These are phyloP conservation scores for Hypoxylon perforatum DNA, from an alignment of 495 filamentous ascomycete species.

Conservation along the genomic window DNA sequence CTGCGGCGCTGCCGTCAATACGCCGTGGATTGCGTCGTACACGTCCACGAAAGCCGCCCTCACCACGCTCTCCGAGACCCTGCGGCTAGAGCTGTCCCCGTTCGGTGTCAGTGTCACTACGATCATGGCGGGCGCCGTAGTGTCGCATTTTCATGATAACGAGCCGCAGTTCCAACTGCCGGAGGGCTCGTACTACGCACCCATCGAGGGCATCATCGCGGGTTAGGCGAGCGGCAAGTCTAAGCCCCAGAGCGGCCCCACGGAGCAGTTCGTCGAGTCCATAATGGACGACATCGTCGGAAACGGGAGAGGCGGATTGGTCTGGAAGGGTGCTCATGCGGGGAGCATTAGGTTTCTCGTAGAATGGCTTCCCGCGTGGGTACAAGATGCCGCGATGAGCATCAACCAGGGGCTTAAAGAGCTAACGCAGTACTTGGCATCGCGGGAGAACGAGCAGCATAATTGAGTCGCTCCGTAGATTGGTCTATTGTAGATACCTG, in stretches of 20 bases:
- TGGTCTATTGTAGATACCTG: too few species aligned
- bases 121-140: not conserved
- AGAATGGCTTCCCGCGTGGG: too few species aligned
- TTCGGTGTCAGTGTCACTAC: conserved; percentile 48
- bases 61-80: conserved; percentile 44
- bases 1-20: not conserved
- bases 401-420: not conserved
- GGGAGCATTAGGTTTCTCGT: not conserved
- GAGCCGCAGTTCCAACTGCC: not conserved
- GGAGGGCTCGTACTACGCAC: not conserved
- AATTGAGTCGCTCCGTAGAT: too few species aligned
- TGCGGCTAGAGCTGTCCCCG: conserved; percentile 53
- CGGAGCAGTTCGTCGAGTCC: conserved; percentile 4
- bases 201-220: not conserved
- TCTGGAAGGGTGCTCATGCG: conserved; percentile 10
- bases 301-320: not conserved
- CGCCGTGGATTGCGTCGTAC: conserved; percentile 34
- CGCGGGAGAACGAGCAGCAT: too few species aligned
- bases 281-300: conserved; percentile 8
- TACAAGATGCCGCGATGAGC: not conserved
- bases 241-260: not conserved
- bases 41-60: conserved; percentile 50
- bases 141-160: not conserved
- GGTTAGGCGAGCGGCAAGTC: conserved; percentile 9
- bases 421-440: too few species aligned